A percentile compares a stretch with the other conserved stretches of the same genome.
Conservation (phyloP, 805 yeast genomes). For the Zygosaccharomyces lentus region DNA sequence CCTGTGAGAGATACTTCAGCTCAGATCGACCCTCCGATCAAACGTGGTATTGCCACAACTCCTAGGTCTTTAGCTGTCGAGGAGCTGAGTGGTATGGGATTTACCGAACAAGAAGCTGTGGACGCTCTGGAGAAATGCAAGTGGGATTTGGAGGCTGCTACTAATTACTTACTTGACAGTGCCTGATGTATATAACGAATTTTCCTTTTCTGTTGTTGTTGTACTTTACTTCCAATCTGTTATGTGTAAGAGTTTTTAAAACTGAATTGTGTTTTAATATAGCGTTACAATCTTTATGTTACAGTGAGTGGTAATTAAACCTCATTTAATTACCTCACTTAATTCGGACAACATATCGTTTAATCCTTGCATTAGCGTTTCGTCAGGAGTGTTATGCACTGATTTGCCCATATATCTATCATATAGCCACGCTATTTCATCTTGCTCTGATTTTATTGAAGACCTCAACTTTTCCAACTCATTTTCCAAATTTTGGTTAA, state of each 20-base stretch:
- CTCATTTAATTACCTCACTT: slow-evolving; percentile 19
- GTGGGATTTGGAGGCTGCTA: slow-evolving; percentile 83
- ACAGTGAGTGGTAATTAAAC: not conserved
- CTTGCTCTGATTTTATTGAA: slow-evolving; percentile 22
- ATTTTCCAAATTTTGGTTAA: slow-evolving; percentile 23
- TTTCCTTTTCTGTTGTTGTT: not conserved
- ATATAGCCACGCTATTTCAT: slow-evolving; percentile 32
- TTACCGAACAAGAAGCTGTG: slow-evolving; percentile 57
- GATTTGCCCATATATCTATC: slow-evolving; percentile 28
- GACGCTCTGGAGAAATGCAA: slow-evolving; percentile 63
- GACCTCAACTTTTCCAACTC: slow-evolving; percentile 23
- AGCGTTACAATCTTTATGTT: not conserved
- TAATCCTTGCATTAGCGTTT: slow-evolving; percentile 25
- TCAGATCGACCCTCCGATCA: slow-evolving; percentile 13
- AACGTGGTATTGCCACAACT: slow-evolving; percentile 38
- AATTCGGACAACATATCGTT: slow-evolving; percentile 29
- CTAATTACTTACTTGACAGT: slow-evolving; percentile 73
- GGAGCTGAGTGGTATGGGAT: slow-evolving; percentile 89
- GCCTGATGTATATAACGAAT: slow-evolving; percentile 38
- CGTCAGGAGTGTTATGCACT: slow-evolving; percentile 17
- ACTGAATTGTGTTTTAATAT: slow-evolving; percentile 1
- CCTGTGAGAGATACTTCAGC: slow-evolving; percentile 10
- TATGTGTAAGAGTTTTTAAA: slow-evolving; percentile 2
- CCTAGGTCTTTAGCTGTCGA: slow-evolving; percentile 59
- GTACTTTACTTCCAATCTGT: not conserved